These are phyloP conservation scores for Nannizziopsis barbatae DNA, from an alignment of 2,329 filamentous ascomycete species.

Conservation along the genomic window DNA sequence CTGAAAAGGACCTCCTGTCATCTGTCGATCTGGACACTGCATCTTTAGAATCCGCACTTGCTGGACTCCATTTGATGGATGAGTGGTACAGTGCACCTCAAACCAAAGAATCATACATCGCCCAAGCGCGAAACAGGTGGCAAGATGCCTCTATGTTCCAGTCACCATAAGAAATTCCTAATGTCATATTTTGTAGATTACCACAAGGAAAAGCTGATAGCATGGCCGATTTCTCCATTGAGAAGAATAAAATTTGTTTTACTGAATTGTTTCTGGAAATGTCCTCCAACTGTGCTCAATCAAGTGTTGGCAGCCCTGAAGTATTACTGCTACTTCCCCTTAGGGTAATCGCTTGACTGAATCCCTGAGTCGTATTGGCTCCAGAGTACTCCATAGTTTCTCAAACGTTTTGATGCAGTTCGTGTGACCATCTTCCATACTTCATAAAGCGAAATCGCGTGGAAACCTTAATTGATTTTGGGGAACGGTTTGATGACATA, in stretches of 20 bases:
- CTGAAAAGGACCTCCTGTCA: slow-evolving; percentile 53
- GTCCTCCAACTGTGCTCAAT: no score
- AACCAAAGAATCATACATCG: slow-evolving; percentile 40
- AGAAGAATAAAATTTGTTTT: not conserved
- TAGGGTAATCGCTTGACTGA: no score
- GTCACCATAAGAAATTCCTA: not conserved
- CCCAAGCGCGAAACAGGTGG: slow-evolving; percentile 33
- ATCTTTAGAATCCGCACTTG: slow-evolving; percentile 47
- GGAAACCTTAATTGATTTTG: no score
- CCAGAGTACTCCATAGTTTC: no score
- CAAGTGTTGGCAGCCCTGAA: no score
- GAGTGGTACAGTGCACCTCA: slow-evolving; percentile 42
- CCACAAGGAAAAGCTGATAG: no score
- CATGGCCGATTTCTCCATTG: not conserved
- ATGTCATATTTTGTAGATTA: slow-evolving; percentile 4
- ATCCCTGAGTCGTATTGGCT: no score
- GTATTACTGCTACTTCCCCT: no score
- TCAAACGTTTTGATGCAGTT: no score
- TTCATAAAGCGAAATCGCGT: no score
- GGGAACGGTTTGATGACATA: not conserved
- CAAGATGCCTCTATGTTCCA: slow-evolving; percentile 31
- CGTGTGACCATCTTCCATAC: no score
- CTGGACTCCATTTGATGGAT: slow-evolving; percentile 42
- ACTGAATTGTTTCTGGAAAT: not conserved
- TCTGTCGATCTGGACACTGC: slow-evolving; percentile 43